These are phyloP conservation scores for Penicillium chermesinum DNA, from an alignment of 495 filamentous ascomycete genomes.

Conservation along the genomic window DNA sequence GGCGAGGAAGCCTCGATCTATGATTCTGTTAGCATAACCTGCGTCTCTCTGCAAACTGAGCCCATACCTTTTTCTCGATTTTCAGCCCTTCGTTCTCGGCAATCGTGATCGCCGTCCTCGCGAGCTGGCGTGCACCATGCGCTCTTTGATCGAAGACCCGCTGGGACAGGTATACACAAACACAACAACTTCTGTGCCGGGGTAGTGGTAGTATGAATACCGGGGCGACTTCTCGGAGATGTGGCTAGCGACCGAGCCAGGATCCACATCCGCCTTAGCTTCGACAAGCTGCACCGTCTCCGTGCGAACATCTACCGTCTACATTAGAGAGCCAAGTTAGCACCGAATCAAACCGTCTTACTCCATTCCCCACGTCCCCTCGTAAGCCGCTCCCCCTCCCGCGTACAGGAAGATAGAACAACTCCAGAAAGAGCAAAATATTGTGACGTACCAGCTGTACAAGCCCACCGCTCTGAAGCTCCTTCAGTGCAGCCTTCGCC, in stretches of 20 bases:
- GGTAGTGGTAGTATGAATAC: constrained; percentile 84
- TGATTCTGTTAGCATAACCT: constrained; percentile 8
- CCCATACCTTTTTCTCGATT: constrained; percentile 65
- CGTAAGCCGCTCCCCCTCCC: neutral
- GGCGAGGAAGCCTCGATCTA: constrained; percentile 64
- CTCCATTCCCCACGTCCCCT: neutral
- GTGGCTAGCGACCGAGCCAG: constrained; percentile 47
- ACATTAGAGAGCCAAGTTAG: constrained; percentile 26
- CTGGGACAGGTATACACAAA: constrained; percentile 94
- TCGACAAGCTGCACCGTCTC: constrained; percentile 75
- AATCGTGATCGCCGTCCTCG: constrained; percentile 64
- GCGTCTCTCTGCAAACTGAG: neutral
- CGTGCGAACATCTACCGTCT: constrained; percentile 58
- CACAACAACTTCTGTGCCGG: constrained; percentile 60
- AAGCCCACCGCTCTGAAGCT: constrained; percentile 53
- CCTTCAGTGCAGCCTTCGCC: constrained; percentile 59
- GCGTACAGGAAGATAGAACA: neutral
- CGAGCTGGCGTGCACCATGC: constrained; percentile 91
- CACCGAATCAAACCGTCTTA: constrained; percentile 10
- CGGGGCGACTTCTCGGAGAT: constrained; percentile 82
- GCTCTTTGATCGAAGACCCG: constrained; percentile 75
- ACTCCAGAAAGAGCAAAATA: neutral
- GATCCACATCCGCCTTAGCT: constrained; percentile 43
- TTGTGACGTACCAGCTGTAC: constrained; percentile 74
- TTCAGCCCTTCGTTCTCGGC: constrained; percentile 67